These are phyloP conservation scores for Mycena crocata DNA, from an alignment of 768 basidiomycete genomes.

Conservation along the genomic window DNA sequence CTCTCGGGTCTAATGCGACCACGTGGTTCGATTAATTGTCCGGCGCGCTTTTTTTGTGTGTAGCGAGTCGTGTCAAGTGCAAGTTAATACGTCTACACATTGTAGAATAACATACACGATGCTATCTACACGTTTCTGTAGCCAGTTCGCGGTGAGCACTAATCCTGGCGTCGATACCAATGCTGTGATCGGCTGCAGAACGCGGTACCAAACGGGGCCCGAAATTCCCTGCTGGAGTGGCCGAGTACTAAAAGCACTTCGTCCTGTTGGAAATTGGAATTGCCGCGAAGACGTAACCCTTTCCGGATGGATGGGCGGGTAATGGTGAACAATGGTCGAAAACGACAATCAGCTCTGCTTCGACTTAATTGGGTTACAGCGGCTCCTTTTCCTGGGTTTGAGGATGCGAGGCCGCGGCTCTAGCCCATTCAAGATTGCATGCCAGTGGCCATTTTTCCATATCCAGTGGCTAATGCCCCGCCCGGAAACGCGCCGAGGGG, in stretches of 20 bases:
- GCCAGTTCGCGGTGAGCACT: neutral
- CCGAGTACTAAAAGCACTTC: constrained; percentile 6
- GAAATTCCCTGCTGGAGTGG: neutral
- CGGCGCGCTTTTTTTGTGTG: no score
- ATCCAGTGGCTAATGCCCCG: constrained; percentile 55
- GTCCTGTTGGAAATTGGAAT: neutral
- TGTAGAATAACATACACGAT: no score
- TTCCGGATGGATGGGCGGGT: neutral
- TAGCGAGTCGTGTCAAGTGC: no score
- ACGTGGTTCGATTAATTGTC: no score
- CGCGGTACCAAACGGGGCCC: neutral
- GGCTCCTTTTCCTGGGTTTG: constrained; percentile 53
- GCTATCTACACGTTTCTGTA: neutral
- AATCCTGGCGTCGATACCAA: neutral
- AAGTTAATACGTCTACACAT: neutral
- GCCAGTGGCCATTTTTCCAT: constrained; percentile 67
- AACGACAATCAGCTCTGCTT: constrained; percentile 1
- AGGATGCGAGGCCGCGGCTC: constrained; percentile 35
- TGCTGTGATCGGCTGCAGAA: neutral
- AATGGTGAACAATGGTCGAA: neutral
- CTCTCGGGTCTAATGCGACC: neutral
- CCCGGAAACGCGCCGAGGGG: constrained; percentile 33
- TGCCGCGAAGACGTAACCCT: neutral
- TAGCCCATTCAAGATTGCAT: constrained; percentile 57
- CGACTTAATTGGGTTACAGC: neutral